Evolutionary conservation across 1,284 basidiomycete genomes (phyloP).

Genomic region (Microbotryum saponariae): DNA sequence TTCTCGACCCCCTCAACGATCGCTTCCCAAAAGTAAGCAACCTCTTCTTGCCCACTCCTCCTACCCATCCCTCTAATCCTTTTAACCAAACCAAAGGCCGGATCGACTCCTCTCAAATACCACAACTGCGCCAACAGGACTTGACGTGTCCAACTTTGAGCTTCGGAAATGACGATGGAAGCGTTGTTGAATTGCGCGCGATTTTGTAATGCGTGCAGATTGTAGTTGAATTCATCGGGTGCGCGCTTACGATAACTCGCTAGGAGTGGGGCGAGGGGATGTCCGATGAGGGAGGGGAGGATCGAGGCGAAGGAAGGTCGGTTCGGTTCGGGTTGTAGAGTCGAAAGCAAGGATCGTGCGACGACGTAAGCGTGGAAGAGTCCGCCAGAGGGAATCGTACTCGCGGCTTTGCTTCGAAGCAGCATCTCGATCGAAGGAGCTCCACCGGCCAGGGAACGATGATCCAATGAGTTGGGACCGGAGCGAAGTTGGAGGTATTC

Average conservation of each 20-base stretch:
- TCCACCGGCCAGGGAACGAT: neutral
- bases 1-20: constrained; percentile 13
- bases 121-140: constrained; percentile 20
- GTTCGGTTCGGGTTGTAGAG: neutral
- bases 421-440: neutral
- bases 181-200: neutral
- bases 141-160: constrained; percentile 12
- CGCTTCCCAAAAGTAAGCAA: constrained; percentile 15
- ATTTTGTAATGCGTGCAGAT: neutral
- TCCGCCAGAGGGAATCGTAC: neutral
- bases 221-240: constrained; percentile 1
- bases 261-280: constrained; percentile 3
- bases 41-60: neutral
- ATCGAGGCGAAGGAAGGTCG: constrained; percentile 1
- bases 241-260: neutral
- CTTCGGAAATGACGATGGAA: neutral
- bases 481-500: constrained; percentile 10
- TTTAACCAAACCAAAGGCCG: constrained; percentile 6
- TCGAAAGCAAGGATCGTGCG: constrained; percentile 2
- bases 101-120: neutral
- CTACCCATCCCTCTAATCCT: neutral
- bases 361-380: constrained; percentile 16
- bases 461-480: neutral
- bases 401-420: neutral
- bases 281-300: constrained; percentile 9